Evolutionary conservation across 495 filamentous ascomycete genomes (phyloP).

Genomic region (Daldinia bambusicola): DNA sequence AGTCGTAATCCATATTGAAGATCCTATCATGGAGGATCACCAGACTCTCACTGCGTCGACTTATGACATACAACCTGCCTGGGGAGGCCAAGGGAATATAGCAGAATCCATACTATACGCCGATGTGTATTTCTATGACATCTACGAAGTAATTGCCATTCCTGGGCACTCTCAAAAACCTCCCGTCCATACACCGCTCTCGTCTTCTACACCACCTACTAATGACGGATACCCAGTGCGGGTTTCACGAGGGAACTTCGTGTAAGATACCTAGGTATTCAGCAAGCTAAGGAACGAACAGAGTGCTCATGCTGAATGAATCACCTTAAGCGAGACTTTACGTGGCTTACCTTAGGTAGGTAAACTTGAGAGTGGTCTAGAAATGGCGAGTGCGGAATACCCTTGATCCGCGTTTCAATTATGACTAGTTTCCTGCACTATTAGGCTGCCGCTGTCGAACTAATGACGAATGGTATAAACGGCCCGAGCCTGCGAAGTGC

Average conservation of each 20-base stretch:
- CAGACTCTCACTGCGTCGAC: slow-evolving; percentile 25
- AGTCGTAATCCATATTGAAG: slow-evolving; percentile 5
- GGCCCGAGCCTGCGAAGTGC: slow-evolving; percentile 1
- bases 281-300: slow-evolving; percentile 6
- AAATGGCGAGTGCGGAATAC: slow-evolving; percentile 12
- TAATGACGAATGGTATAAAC: slow-evolving; percentile 14
- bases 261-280: slow-evolving; percentile 23
- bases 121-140: slow-evolving; percentile 23
- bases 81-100: neutral
- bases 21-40: slow-evolving; percentile 31
- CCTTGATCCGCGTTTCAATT: neutral
- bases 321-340: slow-evolving; percentile 18
- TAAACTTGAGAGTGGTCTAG: slow-evolving; percentile 26
- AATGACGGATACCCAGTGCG: neutral
- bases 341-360: slow-evolving; percentile 3
- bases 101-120: slow-evolving; percentile 6
- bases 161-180: too few relatives aligned
- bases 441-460: slow-evolving; percentile 5
- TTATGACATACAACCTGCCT: slow-evolving; percentile 1
- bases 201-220: slow-evolving; percentile 1
- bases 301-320: slow-evolving; percentile 16
- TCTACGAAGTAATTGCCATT: neutral
- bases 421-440: slow-evolving; percentile 9
- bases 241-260: neutral
- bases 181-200: neutral